These are phyloP conservation scores for Cercospora sp. DNA, from an alignment of 2,329 filamentous ascomycete species.

Conservation along the genomic window DNA sequence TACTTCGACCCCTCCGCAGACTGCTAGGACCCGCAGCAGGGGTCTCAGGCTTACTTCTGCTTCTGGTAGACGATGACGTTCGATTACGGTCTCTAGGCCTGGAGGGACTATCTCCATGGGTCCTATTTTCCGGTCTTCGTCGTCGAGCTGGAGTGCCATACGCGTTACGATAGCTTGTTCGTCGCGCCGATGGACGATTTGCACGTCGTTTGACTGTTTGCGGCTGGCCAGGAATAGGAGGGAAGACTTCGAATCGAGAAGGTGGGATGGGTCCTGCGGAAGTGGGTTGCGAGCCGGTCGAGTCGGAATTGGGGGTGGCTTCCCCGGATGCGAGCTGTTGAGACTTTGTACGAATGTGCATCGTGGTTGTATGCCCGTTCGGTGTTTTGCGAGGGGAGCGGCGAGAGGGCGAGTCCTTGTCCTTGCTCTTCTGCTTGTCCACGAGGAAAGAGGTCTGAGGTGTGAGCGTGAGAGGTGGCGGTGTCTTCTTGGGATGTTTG, in stretches of 20 bases:
- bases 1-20: slow-evolving; percentile 45
- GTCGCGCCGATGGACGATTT: slow-evolving; percentile 34
- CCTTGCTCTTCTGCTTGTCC: slow-evolving; percentile 16
- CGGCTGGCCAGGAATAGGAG: slow-evolving; percentile 59
- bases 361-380: slow-evolving; percentile 28
- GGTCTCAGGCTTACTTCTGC: slow-evolving; percentile 8
- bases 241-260: slow-evolving; percentile 75
- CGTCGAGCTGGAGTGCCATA: slow-evolving; percentile 32
- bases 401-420: slow-evolving; percentile 31
- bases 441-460: slow-evolving; percentile 33
- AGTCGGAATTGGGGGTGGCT: slow-evolving; percentile 29
- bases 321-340: slow-evolving; percentile 23
- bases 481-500: slow-evolving; percentile 30
- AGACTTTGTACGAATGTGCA: slow-evolving; percentile 16
- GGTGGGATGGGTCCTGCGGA: slow-evolving; percentile 58
- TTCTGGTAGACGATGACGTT: background rate
- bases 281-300: slow-evolving; percentile 31
- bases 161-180: slow-evolving; percentile 29
- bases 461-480: slow-evolving; percentile 31
- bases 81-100: slow-evolving; percentile 8
- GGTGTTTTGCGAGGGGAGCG: slow-evolving; percentile 38
- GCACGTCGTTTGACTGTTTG: slow-evolving; percentile 35
- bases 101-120: slow-evolving; percentile 15
- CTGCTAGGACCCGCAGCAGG: slow-evolving; percentile 21
- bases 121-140: slow-evolving; percentile 14